Evolutionary conservation across 331 rosid genomes (phyloP).

Genomic region (Malus hybrid): DNA sequence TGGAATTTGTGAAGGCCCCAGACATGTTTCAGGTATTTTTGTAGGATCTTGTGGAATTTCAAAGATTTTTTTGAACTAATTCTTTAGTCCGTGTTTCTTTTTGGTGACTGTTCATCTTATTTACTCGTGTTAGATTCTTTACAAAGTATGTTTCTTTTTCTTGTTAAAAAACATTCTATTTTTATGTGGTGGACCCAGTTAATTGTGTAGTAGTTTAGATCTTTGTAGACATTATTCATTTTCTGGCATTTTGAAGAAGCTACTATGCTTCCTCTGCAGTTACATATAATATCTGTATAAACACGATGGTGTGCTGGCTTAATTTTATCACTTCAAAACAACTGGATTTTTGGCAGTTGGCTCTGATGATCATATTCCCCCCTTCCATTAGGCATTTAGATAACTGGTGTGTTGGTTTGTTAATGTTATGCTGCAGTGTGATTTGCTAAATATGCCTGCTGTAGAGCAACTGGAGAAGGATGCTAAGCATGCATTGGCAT

Average conservation of each 20-base stretch:
- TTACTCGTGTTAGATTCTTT: not conserved
- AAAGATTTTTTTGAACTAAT: not conserved
- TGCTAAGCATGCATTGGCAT: conserved; percentile 56
- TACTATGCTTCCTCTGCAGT: not conserved
- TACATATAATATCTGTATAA: not conserved
- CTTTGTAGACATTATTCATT: not conserved
- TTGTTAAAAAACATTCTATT: not conserved
- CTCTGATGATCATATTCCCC: not conserved
- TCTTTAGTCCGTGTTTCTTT: not conserved
- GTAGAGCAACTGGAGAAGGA: conserved; percentile 87
- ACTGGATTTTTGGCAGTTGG: not conserved
- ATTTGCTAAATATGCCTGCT: conserved; percentile 75
- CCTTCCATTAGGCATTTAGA: conserved; percentile 2
- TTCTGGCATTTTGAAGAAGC: not conserved
- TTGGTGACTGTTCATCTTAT: not conserved
- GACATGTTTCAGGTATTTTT: conserved; percentile 71
- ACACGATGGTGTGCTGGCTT: not conserved
- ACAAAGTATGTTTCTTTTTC: not conserved
- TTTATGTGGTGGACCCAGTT: not conserved
- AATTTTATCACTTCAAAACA: not conserved
- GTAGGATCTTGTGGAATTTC: conserved; percentile 1
- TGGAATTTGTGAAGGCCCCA: conserved; percentile 77
- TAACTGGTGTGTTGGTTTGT: conserved; percentile 2
- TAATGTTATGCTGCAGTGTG: conserved; percentile 53
- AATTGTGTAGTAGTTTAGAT: not conserved